Base-by-base conservation (phyloP, 495 filamentous ascomycete genomes). In the Aspergillus coremiiformis region DNA sequence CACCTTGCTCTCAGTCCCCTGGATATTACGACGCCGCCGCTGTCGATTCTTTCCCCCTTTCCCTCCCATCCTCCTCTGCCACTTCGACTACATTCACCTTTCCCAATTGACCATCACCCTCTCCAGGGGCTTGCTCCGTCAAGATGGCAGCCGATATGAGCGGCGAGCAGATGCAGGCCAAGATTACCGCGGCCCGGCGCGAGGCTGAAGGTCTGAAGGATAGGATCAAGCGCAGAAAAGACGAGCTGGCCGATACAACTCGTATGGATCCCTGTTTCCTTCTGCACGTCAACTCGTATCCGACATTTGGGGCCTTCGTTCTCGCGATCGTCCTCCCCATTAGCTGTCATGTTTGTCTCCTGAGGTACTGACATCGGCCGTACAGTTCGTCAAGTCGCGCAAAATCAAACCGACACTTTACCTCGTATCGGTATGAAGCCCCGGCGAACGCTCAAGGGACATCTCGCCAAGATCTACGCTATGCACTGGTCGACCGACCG, bases 401-500 rank as follows among this genome's bases (percentile, higher is more conserved):
- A 84, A 64, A 83, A 87, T 71, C 83, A 90, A 49, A 90, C 94
- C 63, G 94, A 97, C 52, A 67, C 84, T 49, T 80, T 98, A 60
- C 94, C 91, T 45, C 85, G 86, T 64, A 92, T 91, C 64, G 86
- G 87, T 62, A 97, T 98, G 93, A 94, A 89, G 77, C 85, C 90
- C 53, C 90, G 92, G 70, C 87, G 89, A 66, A 94, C 90, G 29
- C 74, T 98, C 52, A 97, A 97, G 76, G 93, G 93, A 42, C 93
- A 98, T 81, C 74, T 98, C 27, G 93, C 93, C 50, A 98, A 98
- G 75, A 98, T 98, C 58, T 98, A 98, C 71, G 90, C 93, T 56
- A 98, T 98, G 93, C 94, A 98, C 75, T 98, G 93, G 93, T 97
- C 94, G 17, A 98, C 94, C 53, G 93, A 98, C 73, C 84, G 93